phyloP scores from a whole-genome alignment of 2,329 filamentous ascomycete species.

The Botryosphaeria dothidea region DNA sequence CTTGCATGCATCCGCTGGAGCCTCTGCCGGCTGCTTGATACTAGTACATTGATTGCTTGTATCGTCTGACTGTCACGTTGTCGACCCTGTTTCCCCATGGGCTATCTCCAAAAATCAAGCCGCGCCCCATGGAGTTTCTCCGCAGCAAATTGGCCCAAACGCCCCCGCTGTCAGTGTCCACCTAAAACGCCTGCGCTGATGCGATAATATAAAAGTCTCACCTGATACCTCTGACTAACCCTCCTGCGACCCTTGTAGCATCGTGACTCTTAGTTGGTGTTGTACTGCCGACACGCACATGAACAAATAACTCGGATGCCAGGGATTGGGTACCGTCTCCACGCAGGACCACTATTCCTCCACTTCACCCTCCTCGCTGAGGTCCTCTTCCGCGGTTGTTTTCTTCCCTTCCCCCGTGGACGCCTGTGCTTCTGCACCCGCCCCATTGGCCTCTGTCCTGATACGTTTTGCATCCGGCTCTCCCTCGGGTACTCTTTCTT shows the following conservation, averaged over 20 bases:
- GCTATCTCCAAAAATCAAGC: slow-evolving; percentile 7
- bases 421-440: slow-evolving; percentile 8
- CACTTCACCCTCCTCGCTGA: slow-evolving; percentile 50
- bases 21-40: background rate
- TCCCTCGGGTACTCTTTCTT: background rate
- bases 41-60: slow-evolving; percentile 6
- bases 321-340: background rate
- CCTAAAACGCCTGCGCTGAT: slow-evolving; percentile 18
- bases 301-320: background rate
- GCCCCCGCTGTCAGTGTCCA: slow-evolving; percentile 14
- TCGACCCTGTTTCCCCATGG: background rate
- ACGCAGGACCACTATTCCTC: slow-evolving; percentile 38
- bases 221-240: slow-evolving; percentile 10
- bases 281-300: background rate
- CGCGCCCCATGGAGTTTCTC: slow-evolving; percentile 10
- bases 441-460: slow-evolving; percentile 21
- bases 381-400: slow-evolving; percentile 24
- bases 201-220: slow-evolving; percentile 15
- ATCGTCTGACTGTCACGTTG: slow-evolving; percentile 3
- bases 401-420: slow-evolving; percentile 13
- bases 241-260: background rate
- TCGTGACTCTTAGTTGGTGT: slow-evolving; percentile 6
- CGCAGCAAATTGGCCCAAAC: slow-evolving; percentile 16
- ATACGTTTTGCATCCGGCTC: slow-evolving; percentile 16
- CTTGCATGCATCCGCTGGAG: background rate